These are phyloP conservation scores for Gautieria morchelliformis DNA, from an alignment of 768 basidiomycete species.

Conservation along the genomic window DNA sequence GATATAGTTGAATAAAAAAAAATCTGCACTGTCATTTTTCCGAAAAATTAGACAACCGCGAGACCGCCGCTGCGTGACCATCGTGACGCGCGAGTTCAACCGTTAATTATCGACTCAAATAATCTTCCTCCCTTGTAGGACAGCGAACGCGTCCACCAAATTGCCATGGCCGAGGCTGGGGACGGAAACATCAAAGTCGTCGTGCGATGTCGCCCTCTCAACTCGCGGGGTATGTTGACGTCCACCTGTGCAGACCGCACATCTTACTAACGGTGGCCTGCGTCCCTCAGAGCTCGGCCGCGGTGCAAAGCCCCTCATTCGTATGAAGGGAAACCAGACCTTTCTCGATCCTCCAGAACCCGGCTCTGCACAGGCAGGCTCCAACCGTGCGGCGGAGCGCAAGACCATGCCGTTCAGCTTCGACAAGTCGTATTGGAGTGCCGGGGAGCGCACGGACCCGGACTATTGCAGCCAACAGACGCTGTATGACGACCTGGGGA, in stretches of 20 bases:
- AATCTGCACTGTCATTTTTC: not conserved
- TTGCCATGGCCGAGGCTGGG: constrained; percentile 12
- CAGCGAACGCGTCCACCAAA: not conserved
- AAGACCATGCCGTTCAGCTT: constrained; percentile 89
- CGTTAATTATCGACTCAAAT: not conserved
- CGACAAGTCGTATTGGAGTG: constrained; percentile 98
- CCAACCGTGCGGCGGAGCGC: constrained; percentile 76
- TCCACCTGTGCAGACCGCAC: not conserved
- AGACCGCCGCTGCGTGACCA: not conserved
- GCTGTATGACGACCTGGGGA: constrained; percentile 87
- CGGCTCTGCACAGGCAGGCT: constrained; percentile 44
- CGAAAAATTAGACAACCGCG: not conserved
- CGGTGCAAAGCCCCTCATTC: constrained; percentile 88
- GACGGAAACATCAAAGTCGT: constrained; percentile 84
- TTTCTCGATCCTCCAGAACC: constrained; percentile 82
- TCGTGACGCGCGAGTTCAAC: not conserved
- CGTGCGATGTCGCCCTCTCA: constrained; percentile 93
- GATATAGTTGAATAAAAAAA: too few relatives aligned
- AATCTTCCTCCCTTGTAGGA: not conserved
- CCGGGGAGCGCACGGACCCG: constrained; percentile 81
- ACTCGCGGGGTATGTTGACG: constrained; percentile 61
- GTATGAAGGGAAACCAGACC: constrained; percentile 92
- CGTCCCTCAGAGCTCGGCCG: constrained; percentile 67
- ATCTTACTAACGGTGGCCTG: not conserved
- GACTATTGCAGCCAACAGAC: constrained; percentile 92